A percentile compares a stretch with the other conserved stretches of the same genome.
These are phyloP conservation scores for Erodium trifolium DNA, from an alignment of 441 rosid genomes.

Conservation along the genomic window DNA sequence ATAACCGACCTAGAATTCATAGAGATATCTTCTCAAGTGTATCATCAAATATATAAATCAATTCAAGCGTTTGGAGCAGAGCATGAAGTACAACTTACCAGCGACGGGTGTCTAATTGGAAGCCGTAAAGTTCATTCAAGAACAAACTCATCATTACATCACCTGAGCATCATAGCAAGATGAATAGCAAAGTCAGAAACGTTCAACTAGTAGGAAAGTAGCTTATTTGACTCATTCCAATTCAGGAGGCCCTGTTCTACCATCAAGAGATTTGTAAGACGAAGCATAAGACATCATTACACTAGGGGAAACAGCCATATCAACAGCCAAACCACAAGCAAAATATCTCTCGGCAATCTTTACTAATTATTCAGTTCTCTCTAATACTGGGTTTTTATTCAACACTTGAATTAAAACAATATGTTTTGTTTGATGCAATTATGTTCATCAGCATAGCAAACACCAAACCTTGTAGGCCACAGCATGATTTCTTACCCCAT, in stretches of 20 bases:
- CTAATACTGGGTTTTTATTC: neutral
- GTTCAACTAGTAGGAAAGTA: neutral
- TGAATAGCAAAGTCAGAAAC: neutral
- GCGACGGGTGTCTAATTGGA: conserved; percentile 88
- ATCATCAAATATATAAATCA: neutral
- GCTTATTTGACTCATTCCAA: neutral
- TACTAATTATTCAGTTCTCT: neutral
- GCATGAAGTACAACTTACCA: conserved; percentile 41
- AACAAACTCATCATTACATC: conserved; percentile 93
- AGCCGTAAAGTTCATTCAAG: conserved; percentile 93
- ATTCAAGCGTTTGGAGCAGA: too few relatives aligned
- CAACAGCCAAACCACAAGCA: neutral
- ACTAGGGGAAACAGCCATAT: neutral
- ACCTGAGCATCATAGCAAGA: conserved; percentile 34
- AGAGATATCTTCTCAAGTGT: conserved; percentile 11
- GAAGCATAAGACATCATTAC: neutral
- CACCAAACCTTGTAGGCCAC: neutral
- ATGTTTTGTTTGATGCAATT: too few relatives aligned
- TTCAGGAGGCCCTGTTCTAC: conserved; percentile 5
- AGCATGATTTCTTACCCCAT: neutral
- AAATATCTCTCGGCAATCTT: neutral
- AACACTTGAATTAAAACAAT: neutral
- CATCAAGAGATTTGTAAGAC: neutral
- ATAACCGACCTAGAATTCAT: neutral
- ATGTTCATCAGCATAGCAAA: neutral